These are phyloP conservation scores for Boehmeria nivea DNA, from an alignment of 306 rosid species.

Conservation along the genomic window DNA sequence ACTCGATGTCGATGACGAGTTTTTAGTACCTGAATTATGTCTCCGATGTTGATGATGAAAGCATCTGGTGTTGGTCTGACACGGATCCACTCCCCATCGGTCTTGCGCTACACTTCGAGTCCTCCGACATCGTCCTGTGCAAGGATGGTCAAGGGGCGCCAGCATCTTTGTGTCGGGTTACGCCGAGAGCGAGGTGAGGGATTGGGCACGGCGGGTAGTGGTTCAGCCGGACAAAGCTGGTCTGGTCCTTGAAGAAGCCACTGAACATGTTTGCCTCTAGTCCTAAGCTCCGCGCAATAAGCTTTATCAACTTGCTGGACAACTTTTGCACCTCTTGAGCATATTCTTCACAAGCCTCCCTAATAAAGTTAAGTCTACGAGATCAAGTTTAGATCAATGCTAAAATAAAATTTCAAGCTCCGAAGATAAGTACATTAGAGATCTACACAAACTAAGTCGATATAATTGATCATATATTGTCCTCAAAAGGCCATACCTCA, in stretches of 20 bases:
- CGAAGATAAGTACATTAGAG: too few species aligned
- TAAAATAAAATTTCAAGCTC: too few species aligned
- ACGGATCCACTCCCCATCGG: slow-evolving; percentile 50
- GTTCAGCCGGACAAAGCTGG: slow-evolving; percentile 38
- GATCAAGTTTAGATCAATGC: not conserved
- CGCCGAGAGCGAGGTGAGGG: slow-evolving; percentile 52
- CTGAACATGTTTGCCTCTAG: slow-evolving; percentile 33
- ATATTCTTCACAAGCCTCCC: slow-evolving; percentile 37
- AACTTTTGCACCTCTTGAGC: slow-evolving; percentile 32
- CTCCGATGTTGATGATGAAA: slow-evolving; percentile 47
- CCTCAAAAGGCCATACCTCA: too few species aligned
- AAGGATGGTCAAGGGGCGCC: slow-evolving; percentile 48
- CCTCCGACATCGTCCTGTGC: slow-evolving; percentile 62
- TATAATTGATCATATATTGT: too few species aligned
- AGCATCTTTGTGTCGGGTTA: slow-evolving; percentile 52
- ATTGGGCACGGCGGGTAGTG: slow-evolving; percentile 58
- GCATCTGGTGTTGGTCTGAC: slow-evolving; percentile 52
- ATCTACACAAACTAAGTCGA: too few species aligned
- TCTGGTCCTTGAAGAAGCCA: slow-evolving; percentile 38
- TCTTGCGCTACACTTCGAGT: slow-evolving; percentile 45
- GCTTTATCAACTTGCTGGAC: slow-evolving; percentile 39
- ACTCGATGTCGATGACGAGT: too few species aligned
- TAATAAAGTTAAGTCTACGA: too few species aligned
- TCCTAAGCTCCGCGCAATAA: slow-evolving; percentile 50
- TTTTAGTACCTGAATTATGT: slow-evolving; percentile 55